These are phyloP conservation scores for Pelagomonas calceolata DNA, from an alignment of 108 stramenopile genomes.

Conservation along the genomic window DNA sequence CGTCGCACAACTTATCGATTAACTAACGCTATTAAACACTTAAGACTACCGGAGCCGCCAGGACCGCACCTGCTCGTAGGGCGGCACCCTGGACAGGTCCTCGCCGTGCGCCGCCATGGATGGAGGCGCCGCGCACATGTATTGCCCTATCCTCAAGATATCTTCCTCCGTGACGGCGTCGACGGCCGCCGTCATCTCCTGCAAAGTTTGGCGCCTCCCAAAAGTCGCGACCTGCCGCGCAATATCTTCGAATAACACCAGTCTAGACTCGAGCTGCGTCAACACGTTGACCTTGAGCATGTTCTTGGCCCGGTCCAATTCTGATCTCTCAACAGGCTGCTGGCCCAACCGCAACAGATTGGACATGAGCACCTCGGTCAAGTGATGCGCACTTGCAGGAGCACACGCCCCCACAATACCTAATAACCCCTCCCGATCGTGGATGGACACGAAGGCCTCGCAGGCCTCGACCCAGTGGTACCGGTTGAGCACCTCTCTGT, in stretches of 20 bases:
- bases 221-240: slow-evolving; percentile 89
- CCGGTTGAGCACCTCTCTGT: slow-evolving; percentile 83
- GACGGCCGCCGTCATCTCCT: slow-evolving; percentile 72
- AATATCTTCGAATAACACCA: slow-evolving; percentile 92
- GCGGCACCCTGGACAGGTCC: slow-evolving; percentile 56
- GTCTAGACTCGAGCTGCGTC: slow-evolving; percentile 84
- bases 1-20: too few species aligned
- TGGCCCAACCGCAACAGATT: slow-evolving; percentile 61
- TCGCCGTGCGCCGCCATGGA: slow-evolving; percentile 69
- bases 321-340: slow-evolving; percentile 57
- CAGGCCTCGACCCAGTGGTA: slow-evolving; percentile 83
- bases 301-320: slow-evolving; percentile 84
- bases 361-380: slow-evolving; percentile 59
- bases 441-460: slow-evolving; percentile 78
- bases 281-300: slow-evolving; percentile 94
- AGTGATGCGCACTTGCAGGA: slow-evolving; percentile 44
- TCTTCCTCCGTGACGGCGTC: slow-evolving; percentile 81
- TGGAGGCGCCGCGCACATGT: slow-evolving; percentile 53
- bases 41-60: slow-evolving; percentile 27
- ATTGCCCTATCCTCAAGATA: slow-evolving; percentile 59
- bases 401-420: slow-evolving; percentile 67
- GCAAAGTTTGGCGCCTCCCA: slow-evolving; percentile 66
- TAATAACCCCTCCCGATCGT: slow-evolving; percentile 77
- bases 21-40: too few species aligned
- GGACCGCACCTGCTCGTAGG: slow-evolving; percentile 48